A percentile compares a stretch with the other conserved stretches of the same genome.
Conservation (phyloP, 345 rosid species). For the Carallia brachiata region DNA sequence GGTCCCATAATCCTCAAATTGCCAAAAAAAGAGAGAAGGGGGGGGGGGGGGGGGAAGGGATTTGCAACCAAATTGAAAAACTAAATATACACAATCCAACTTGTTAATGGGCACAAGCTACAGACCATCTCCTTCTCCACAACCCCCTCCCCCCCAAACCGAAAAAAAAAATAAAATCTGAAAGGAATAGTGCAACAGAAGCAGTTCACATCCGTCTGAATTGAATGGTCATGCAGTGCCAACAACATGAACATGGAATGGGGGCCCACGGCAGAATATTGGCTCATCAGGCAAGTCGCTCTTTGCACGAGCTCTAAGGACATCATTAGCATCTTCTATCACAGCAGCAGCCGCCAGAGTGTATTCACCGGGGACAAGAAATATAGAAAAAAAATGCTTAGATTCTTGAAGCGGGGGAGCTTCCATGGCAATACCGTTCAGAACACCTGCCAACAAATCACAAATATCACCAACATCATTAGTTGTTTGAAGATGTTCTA, state of each 20-base stretch:
- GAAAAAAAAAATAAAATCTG: background rate
- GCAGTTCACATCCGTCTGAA: background rate
- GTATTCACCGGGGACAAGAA: constrained; percentile 94
- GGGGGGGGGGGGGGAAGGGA: background rate
- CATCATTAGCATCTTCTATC: constrained; percentile 76
- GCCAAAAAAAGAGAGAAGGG: too few species aligned
- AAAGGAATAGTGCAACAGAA: background rate
- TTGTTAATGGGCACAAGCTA: background rate
- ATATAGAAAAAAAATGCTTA: constrained; percentile 70
- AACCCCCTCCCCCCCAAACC: background rate
- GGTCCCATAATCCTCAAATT: too few species aligned
- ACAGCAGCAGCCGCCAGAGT: constrained; percentile 83
- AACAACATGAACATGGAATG: constrained; percentile 65
- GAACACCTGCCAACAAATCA: constrained; percentile 46
- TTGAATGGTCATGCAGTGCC: constrained; percentile 50
- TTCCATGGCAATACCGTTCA: constrained; percentile 73
- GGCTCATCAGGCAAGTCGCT: constrained; percentile 73
- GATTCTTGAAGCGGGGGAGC: constrained; percentile 73
- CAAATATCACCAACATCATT: background rate
- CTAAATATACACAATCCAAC: background rate
- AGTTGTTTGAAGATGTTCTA: background rate
- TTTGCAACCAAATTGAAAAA: constrained; percentile 8
- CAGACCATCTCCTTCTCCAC: background rate
- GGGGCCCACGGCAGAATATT: constrained; percentile 92
- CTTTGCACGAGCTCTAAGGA: constrained; percentile 82